phyloP scores from a whole-genome alignment of 1,284 basidiomycete genomes.

The Tylopilus sp. region DNA sequence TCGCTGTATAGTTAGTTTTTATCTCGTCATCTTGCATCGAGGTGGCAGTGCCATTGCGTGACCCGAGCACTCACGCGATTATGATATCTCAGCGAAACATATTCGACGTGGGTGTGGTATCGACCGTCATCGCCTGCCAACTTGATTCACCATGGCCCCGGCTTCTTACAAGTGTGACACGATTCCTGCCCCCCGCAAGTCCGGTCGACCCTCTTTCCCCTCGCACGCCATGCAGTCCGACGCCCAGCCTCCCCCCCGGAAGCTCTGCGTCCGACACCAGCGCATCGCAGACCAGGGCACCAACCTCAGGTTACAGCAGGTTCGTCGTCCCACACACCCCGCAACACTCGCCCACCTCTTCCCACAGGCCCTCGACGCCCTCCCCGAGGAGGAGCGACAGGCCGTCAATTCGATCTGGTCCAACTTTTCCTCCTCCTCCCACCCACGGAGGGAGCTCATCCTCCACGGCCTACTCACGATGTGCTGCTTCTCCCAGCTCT shows the following conservation, averaged over 20 bases:
- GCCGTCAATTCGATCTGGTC: conserved; percentile 94
- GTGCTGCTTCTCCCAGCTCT: conserved; percentile 99
- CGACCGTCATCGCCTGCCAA: neutral
- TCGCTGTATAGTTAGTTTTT: conserved; percentile 22
- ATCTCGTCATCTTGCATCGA: neutral
- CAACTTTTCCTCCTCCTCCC: conserved; percentile 91
- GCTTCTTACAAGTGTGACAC: conserved; percentile 53
- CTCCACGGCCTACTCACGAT: conserved; percentile 98
- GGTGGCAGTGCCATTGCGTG: conserved; percentile 23
- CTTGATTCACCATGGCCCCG: neutral
- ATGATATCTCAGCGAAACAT: too few species aligned
- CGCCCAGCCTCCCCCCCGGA: conserved; percentile 45
- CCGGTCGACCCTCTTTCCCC: conserved; percentile 8
- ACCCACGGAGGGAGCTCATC: conserved; percentile 87
- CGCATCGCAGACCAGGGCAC: conserved; percentile 97
- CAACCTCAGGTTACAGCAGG: conserved; percentile 89
- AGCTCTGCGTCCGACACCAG: conserved; percentile 88
- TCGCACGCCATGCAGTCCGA: conserved; percentile 20
- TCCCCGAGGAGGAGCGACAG: conserved; percentile 85
- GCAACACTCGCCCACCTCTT: neutral
- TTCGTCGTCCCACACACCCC: conserved; percentile 32
- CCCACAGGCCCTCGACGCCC: conserved; percentile 81
- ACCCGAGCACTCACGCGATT: conserved; percentile 17
- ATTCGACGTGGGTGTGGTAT: neutral
- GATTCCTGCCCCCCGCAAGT: conserved; percentile 57